Base-by-base conservation (phyloP, 805 yeast genomes). In the Candida alai region DNA sequence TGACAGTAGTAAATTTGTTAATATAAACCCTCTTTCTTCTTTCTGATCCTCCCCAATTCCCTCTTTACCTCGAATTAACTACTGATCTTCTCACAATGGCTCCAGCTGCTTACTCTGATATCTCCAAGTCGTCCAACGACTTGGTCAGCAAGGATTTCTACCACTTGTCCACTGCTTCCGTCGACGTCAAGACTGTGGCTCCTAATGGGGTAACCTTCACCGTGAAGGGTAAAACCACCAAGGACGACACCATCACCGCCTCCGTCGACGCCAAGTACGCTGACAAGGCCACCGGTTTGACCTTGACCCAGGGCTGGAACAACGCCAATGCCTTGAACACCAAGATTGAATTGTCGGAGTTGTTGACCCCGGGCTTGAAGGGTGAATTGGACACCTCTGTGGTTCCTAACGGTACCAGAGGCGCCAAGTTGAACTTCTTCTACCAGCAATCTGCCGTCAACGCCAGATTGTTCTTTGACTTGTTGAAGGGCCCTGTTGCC, bases 231-330 rank as follows among this genome's bases (percentile, higher is more conserved):
- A 88, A 87, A 72, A 74, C 81, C 54, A 75, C 78, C 54, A 78
- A 78, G 68, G 85, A 80, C 58, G 80, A 84, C 59, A 70, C 94
- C 51, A 78, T 93, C 51, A 79, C 89, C 44, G 95, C 95, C 51
- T 78, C 83, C 57, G 70, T 93, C 40, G 97, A 93, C 69, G 84
- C 94, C 54, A 87, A 85, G 74, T 85, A 82, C 74, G 68, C 84
- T 43, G 98, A 93, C 78, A 87, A 87, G 75, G 75, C 88, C 44
- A 73, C 93, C 43, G 97, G 97, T 46, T 73, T 93, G 57, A 79
- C 96, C 47, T 71, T 93, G 58, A 88, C 96, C 51, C 97, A 93
- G 75, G 96, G 96, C 60, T 89, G 97, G 96, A 82, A 89, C 72
- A 86, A 95, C 53, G 82, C 94, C 65, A 90, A 90, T 67, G 76